These are phyloP conservation scores for Cavenderia fasciculata DNA, from an alignment of 78 protist species.

Conservation along the genomic window DNA sequence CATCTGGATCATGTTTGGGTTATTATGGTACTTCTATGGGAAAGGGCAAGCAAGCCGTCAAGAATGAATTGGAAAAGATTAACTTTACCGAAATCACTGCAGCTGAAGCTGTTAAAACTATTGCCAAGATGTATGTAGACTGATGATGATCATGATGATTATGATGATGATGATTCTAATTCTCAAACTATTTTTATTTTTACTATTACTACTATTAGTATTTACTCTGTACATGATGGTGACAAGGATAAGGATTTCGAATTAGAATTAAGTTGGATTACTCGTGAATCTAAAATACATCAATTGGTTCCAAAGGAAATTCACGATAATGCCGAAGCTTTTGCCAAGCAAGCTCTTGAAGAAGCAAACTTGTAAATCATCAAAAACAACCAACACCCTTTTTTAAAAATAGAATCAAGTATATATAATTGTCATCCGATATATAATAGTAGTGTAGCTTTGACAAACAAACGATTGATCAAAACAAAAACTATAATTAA, in stretches of 20 bases:
- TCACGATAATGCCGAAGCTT: slow-evolving; percentile 51
- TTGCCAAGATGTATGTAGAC: slow-evolving; percentile 87
- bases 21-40: slow-evolving; percentile 93
- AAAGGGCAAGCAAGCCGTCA: slow-evolving; percentile 94
- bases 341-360: slow-evolving; percentile 76
- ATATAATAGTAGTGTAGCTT: no score
- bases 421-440: neutral
- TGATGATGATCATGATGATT: no score
- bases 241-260: slow-evolving; percentile 96
- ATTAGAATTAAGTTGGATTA: slow-evolving; percentile 96
- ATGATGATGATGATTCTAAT: no score
- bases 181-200: neutral
- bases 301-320: slow-evolving; percentile 77
- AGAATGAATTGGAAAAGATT: slow-evolving; percentile 96
- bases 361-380: slow-evolving; percentile 68
- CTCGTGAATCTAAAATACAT: slow-evolving; percentile 70
- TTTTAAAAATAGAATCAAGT: neutral
- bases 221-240: slow-evolving; percentile 94
- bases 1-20: slow-evolving; percentile 93
- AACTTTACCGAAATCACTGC: slow-evolving; percentile 83
- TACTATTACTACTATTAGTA: slow-evolving; percentile 54
- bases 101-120: slow-evolving; percentile 90
- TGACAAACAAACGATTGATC: neutral
- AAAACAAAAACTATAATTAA: neutral
- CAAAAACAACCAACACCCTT: neutral